Evolutionary conservation across 2,329 filamentous ascomycete genomes (phyloP).

Genomic region (Penicillium palitans): DNA sequence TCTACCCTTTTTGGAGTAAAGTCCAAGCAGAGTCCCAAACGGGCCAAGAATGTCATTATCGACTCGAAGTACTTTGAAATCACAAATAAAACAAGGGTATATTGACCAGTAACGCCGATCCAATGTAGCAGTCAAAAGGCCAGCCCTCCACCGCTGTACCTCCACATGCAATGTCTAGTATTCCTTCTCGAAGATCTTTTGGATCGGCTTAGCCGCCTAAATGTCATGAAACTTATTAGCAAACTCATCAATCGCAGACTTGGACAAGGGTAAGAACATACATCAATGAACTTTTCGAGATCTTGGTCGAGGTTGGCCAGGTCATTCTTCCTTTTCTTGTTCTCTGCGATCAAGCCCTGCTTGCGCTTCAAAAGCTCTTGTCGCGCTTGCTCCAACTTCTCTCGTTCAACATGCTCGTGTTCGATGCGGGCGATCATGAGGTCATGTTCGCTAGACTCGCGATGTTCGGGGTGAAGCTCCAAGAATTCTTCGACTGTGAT

Average conservation of each 20-base stretch:
- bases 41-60: not conserved
- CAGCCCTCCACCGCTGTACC: constrained; percentile 8
- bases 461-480: constrained; percentile 70
- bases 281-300: constrained; percentile 90
- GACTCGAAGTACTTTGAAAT: constrained; percentile 8
- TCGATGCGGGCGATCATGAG: constrained; percentile 89
- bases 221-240: constrained; percentile 12
- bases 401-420: constrained; percentile 81
- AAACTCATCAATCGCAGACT: not conserved
- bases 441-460: constrained; percentile 70
- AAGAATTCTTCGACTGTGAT: constrained; percentile 83
- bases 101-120: constrained; percentile 28
- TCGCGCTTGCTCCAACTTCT: constrained; percentile 80
- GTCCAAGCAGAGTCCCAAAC: not conserved
- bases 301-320: constrained; percentile 87
- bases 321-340: constrained; percentile 92
- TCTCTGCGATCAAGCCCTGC: constrained; percentile 68
- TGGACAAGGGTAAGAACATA: constrained; percentile 44
- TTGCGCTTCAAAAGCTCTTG: constrained; percentile 74
- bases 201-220: constrained; percentile 82
- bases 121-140: constrained; percentile 16
- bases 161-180: constrained; percentile 35
- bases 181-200: constrained; percentile 79
- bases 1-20: not conserved
- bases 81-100: constrained; percentile 26